Base-by-base conservation (phyloP, 352 stramenopile species). In the Phytophthora tubulina region DNA sequence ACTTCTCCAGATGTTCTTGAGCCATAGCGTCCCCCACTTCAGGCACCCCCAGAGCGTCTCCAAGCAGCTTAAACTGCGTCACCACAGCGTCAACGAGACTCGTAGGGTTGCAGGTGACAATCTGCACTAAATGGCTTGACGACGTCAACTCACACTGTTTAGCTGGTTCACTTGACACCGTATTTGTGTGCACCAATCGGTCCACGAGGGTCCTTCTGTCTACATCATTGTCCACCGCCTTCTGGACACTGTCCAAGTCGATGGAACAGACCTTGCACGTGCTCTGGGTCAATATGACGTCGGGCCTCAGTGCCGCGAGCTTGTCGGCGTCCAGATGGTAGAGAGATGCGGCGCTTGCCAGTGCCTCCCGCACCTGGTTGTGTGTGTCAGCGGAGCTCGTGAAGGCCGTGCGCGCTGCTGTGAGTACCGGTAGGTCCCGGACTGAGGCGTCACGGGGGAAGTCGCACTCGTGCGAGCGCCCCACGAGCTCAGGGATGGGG, bases 381-480 rank as follows among this genome's bases (percentile, higher is more conserved):
- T 94, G 81, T 27, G 82, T 82, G n/a, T 91, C 83, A 0, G 71
- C 76, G 3, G 82, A 89, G 32, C 66, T 89, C 30, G 82, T 92
- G 67, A 92, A 94, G 44, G 79, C 73, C 9, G 84, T 94, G 21
- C 81, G 82, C 17, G 85, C 58, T 7, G 79, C 76, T 5, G 86
- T 94, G 42, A 94, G 70, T 49, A 84, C 73, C 0, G 84, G 86
- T 1, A 92, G 67, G n/a, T 67, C 35, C 41, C 78, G 70, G 3
- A 88, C 72, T n/a, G 59, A 63, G 5, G 4, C 35, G 17, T 46
- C 69, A 63, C 13, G 38, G 0, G 86, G 86, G 60, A 73, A 92
- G 59, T 94, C 86, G 69, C 86, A 94, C 61, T 94, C 86, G 63
- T 94, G 86, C 17, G 84, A 92, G n/a, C 86, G 78, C 1, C 81